A percentile compares a stretch with the other conserved stretches of the same genome.
phyloP scores from a whole-genome alignment of 805 yeast genomes.

The Torulaspora gathmanii region DNA sequence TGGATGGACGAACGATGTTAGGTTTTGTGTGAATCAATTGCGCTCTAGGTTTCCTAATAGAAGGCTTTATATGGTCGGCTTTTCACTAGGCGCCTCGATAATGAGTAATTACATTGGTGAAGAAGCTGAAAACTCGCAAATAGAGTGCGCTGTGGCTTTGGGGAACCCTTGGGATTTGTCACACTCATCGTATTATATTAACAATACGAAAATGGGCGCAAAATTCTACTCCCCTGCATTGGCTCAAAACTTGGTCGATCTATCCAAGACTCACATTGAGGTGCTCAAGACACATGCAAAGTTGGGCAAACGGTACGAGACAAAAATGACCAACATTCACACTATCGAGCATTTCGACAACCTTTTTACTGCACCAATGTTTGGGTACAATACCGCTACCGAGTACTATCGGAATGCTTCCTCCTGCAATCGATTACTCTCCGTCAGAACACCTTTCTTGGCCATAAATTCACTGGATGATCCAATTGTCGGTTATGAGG shows the following conservation, averaged over 20 bases:
- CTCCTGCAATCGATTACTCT: constrained; percentile 47
- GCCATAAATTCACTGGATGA: constrained; percentile 67
- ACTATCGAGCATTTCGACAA: constrained; percentile 57
- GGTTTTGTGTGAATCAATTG: constrained; percentile 50
- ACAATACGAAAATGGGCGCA: constrained; percentile 41
- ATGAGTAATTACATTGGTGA: constrained; percentile 70
- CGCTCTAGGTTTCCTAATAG: constrained; percentile 50
- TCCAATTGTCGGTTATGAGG: constrained; percentile 56
- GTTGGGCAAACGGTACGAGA: constrained; percentile 17
- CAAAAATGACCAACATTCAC: constrained; percentile 28
- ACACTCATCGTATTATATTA: constrained; percentile 44
- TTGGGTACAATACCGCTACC: constrained; percentile 57
- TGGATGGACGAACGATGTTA: constrained; percentile 65
- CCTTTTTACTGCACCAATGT: constrained; percentile 56
- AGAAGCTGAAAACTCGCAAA: constrained; percentile 43
- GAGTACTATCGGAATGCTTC: constrained; percentile 66
- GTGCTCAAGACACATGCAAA: constrained; percentile 35
- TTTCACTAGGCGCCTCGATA: constrained; percentile 73
- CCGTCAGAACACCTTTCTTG: constrained; percentile 59
- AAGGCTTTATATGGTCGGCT: constrained; percentile 69
- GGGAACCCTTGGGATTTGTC: constrained; percentile 73
- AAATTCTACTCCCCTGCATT: constrained; percentile 48
- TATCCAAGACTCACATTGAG: constrained; percentile 42
- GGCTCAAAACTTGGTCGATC: constrained; percentile 43
- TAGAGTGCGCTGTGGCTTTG: constrained; percentile 55